Evolutionary conservation across 768 basidiomycete species (phyloP).

Genomic region (Guyanaporus albipodus): DNA sequence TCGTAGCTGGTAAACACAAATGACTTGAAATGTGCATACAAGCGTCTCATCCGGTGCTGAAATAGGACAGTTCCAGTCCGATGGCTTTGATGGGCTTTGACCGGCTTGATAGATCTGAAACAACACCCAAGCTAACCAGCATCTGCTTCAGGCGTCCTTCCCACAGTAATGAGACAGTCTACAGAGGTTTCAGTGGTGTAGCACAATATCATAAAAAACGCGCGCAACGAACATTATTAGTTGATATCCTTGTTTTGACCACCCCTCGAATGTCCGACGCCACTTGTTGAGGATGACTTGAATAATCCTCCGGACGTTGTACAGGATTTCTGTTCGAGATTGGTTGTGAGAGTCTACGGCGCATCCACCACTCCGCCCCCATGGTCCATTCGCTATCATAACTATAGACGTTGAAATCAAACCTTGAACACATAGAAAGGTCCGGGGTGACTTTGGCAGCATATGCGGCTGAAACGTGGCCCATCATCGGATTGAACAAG

Average conservation of each 20-base stretch:
- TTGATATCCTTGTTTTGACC: slow-evolving; percentile 85
- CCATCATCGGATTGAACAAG: slow-evolving; percentile 94
- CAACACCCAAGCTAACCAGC: slow-evolving; percentile 83
- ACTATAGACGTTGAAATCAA: slow-evolving; percentile 96
- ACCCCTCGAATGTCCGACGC: slow-evolving; percentile 63
- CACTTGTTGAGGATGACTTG: slow-evolving; percentile 9
- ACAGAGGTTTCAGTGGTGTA: slow-evolving; percentile 2
- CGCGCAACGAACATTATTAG: slow-evolving; percentile 65
- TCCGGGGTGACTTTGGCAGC: slow-evolving; percentile 83
- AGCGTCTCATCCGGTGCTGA: slow-evolving; percentile 52
- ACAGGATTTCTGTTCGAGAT: slow-evolving; percentile 10
- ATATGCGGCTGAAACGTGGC: slow-evolving; percentile 89
- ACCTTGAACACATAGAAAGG: slow-evolving; percentile 82
- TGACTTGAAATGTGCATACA: background rate
- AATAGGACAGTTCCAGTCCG: slow-evolving; percentile 92
- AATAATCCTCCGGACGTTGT: background rate
- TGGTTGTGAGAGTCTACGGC: slow-evolving; percentile 43
- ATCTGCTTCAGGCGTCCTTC: slow-evolving; percentile 89
- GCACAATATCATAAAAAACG: background rate
- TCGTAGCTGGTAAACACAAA: slow-evolving; percentile 5
- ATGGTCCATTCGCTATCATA: slow-evolving; percentile 96
- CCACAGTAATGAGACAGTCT: slow-evolving; percentile 93
- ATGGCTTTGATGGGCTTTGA: slow-evolving; percentile 85
- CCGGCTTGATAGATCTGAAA: slow-evolving; percentile 84
- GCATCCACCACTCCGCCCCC: slow-evolving; percentile 95